These are phyloP conservation scores for Aspergillus latus DNA, from an alignment of 2,329 filamentous ascomycete species.

Conservation along the genomic window DNA sequence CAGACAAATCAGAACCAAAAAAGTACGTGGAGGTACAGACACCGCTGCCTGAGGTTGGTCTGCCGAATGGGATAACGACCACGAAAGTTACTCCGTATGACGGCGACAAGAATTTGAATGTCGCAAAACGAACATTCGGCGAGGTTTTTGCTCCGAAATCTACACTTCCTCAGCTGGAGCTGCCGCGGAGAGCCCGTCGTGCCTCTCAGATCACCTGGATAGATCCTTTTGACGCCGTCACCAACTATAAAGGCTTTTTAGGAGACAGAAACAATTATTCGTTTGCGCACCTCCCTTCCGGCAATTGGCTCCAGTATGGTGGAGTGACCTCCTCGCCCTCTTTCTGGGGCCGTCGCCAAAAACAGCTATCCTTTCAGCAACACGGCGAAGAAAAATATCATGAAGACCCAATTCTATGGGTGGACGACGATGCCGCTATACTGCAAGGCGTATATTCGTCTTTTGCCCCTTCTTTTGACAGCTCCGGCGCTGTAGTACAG, in stretches of 20 bases:
- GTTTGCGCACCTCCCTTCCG: conserved; percentile 40
- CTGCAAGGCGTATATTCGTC: conserved; percentile 50
- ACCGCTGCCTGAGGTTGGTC: conserved; percentile 60
- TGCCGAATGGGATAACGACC: conserved; percentile 73
- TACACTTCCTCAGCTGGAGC: conserved; percentile 40
- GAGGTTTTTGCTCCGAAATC: conserved; percentile 46
- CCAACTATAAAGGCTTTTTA: conserved; percentile 34
- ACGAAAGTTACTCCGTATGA: conserved; percentile 63
- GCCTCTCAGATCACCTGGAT: conserved; percentile 39
- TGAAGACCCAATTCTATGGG: conserved; percentile 31
- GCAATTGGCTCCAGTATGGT: conserved; percentile 47
- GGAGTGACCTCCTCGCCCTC: conserved; percentile 39
- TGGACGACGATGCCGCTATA: conserved; percentile 35
- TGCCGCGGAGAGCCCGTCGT: conserved; percentile 40
- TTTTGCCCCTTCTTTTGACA: conserved; percentile 50
- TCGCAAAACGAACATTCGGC: conserved; percentile 42
- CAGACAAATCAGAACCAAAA: conserved; percentile 37
- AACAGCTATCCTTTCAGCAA: conserved; percentile 25
- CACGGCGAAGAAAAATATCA: conserved; percentile 26
- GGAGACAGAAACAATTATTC: conserved; percentile 44
- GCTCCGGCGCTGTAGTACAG: conserved; percentile 44
- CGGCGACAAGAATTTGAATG: conserved; percentile 29
- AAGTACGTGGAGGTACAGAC: conserved; percentile 44
- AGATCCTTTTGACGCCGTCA: conserved; percentile 42
- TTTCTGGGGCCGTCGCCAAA: conserved; percentile 40